These are phyloP conservation scores for Rhododendron griersonianum DNA, from an alignment of 148 eudicot species.

Conservation along the genomic window DNA sequence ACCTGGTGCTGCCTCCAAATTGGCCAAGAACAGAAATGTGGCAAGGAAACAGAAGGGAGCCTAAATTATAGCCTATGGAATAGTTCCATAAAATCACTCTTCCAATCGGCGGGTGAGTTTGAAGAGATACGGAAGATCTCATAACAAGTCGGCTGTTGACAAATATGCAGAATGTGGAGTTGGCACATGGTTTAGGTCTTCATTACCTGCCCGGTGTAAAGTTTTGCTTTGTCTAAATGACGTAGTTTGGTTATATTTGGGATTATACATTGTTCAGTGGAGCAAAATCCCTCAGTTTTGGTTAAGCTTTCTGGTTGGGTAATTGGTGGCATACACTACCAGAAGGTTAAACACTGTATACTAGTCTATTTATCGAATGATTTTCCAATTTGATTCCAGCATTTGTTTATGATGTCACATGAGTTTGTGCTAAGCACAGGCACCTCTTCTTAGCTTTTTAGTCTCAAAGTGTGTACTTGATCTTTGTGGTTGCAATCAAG, in stretches of 20 bases:
- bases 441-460: too few species aligned
- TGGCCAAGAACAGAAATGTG: slow-evolving; percentile 4
- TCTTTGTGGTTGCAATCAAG: too few species aligned
- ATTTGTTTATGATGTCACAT: too few species aligned
- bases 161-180: background rate
- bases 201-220: background rate
- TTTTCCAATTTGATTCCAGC: background rate
- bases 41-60: slow-evolving; percentile 5
- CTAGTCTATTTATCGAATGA: background rate
- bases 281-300: background rate
- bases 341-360: background rate
- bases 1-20: background rate
- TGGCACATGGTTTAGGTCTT: background rate
- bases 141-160: background rate
- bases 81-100: background rate
- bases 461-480: too few species aligned
- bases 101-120: background rate
- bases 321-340: background rate
- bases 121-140: background rate
- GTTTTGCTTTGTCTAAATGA: background rate
- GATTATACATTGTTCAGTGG: background rate
- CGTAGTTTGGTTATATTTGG: background rate
- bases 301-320: background rate
- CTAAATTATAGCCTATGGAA: background rate
- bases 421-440: too few species aligned